Evolutionary conservation across 371 early-diverging fungal species (phyloP).

Genomic region (Rhizopus sp.): DNA sequence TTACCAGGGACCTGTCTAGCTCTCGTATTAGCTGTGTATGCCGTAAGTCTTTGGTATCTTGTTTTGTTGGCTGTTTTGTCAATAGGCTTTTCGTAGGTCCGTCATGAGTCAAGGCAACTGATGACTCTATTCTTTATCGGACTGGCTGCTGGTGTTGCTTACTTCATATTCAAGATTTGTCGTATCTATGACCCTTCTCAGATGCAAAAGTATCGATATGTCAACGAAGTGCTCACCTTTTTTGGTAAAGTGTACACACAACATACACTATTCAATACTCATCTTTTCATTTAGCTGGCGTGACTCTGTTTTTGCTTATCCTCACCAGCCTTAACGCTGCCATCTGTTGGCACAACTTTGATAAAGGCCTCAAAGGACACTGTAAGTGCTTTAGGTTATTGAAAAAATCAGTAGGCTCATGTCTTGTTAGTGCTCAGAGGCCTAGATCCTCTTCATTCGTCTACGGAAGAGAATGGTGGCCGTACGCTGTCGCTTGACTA

Average conservation of each 20-base stretch:
- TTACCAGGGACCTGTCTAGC: constrained; percentile 75
- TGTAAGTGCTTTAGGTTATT: constrained; percentile 20
- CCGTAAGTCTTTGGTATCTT: constrained; percentile 42
- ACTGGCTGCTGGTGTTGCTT: constrained; percentile 70
- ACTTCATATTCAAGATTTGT: constrained; percentile 85
- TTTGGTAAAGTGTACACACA: constrained; percentile 61
- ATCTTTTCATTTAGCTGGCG: constrained; percentile 46
- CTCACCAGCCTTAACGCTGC: constrained; percentile 70
- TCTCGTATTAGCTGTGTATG: constrained; percentile 79
- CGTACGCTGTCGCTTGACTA: constrained; percentile 28
- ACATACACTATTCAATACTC: background rate
- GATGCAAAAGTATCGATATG: constrained; percentile 58
- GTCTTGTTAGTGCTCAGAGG: constrained; percentile 6
- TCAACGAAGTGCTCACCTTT: constrained; percentile 79
- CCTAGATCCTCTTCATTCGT: constrained; percentile 7
- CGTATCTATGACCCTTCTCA: constrained; percentile 73
- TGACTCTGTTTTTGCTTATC: constrained; percentile 65
- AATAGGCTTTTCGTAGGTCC: constrained; percentile 29
- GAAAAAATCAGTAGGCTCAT: background rate
- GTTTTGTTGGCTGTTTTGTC: background rate
- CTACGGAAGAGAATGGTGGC: constrained; percentile 11
- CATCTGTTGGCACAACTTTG: constrained; percentile 82
- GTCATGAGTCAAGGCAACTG: constrained; percentile 48
- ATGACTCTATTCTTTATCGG: constrained; percentile 75
- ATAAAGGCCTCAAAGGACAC: constrained; percentile 74